Percentiles rank a stretch among this genome's conserved stretches.
These are phyloP conservation scores for Fusarium sambucinum DNA, from an alignment of 2,329 filamentous ascomycete species.

Conservation along the genomic window DNA sequence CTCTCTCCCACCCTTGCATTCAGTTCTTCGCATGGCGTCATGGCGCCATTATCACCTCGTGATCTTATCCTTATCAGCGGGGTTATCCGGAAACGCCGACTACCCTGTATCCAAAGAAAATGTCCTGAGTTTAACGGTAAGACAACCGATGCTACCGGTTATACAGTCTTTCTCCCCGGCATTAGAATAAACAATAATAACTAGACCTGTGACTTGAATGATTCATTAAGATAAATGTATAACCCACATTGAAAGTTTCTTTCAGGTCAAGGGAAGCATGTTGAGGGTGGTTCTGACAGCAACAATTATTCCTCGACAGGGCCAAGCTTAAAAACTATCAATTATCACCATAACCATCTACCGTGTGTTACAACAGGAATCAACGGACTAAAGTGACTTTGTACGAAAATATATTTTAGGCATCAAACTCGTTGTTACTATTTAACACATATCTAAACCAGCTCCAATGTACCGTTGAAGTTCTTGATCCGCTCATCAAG, in stretches of 20 bases:
- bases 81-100: background rate
- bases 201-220: too few species aligned
- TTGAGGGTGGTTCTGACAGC: too few species aligned
- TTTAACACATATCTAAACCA: slow-evolving; percentile 3
- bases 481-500: slow-evolving; percentile 54
- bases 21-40: background rate
- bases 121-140: too few species aligned
- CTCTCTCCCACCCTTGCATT: background rate
- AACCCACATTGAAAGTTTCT: too few species aligned
- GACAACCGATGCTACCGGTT: too few species aligned
- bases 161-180: too few species aligned
- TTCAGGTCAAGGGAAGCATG: too few species aligned
- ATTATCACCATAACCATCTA: too few species aligned
- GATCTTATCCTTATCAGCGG: slow-evolving; percentile 1
- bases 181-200: too few species aligned
- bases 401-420: background rate
- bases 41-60: background rate
- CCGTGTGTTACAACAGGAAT: background rate
- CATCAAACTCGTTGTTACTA: background rate
- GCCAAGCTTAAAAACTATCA: too few species aligned
- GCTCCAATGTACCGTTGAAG: slow-evolving; percentile 47
- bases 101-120: background rate
- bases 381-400: background rate
- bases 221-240: too few species aligned
- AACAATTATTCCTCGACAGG: too few species aligned